Percentiles rank a stretch among this genome's conserved stretches.
phyloP scores from a whole-genome alignment of 192 early-diverging fungal species.

The Diversispora eburnea region DNA sequence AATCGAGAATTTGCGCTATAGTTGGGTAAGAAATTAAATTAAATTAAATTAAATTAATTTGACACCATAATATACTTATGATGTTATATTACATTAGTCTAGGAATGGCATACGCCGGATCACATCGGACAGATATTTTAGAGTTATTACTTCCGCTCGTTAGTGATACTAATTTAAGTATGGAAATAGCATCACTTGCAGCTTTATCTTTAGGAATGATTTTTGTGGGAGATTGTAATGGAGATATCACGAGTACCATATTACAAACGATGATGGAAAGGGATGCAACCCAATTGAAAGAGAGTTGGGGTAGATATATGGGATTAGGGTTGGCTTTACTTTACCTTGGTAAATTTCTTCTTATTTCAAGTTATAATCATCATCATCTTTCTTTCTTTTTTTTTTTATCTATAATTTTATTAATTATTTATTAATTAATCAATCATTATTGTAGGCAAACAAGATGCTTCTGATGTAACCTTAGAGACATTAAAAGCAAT shows the following conservation, averaged over 20 bases:
- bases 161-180: constrained; percentile 71
- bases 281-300: constrained; percentile 78
- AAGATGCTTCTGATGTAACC: constrained; percentile 85
- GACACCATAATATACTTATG: not conserved
- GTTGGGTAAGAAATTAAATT: constrained; percentile 54
- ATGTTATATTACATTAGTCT: constrained; percentile 42
- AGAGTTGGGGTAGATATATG: constrained; percentile 89
- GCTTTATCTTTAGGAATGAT: constrained; percentile 88
- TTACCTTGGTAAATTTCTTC: constrained; percentile 68
- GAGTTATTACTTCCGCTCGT: constrained; percentile 81
- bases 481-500: constrained; percentile 93
- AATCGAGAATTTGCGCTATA: constrained; percentile 75
- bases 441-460: constrained; percentile 52
- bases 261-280: constrained; percentile 95
- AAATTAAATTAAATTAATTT: too few species aligned
- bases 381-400: not conserved
- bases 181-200: constrained; percentile 89
- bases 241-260: constrained; percentile 87
- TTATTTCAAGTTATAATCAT: not conserved
- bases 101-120: constrained; percentile 93
- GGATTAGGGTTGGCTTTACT: constrained; percentile 87
- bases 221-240: constrained; percentile 86
- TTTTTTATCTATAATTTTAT: too few species aligned
- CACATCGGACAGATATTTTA: constrained; percentile 77
- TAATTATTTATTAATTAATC: not conserved